These are phyloP conservation scores for Nakazawaea molendinolei DNA, from an alignment of 805 yeast genomes.

Conservation along the genomic window DNA sequence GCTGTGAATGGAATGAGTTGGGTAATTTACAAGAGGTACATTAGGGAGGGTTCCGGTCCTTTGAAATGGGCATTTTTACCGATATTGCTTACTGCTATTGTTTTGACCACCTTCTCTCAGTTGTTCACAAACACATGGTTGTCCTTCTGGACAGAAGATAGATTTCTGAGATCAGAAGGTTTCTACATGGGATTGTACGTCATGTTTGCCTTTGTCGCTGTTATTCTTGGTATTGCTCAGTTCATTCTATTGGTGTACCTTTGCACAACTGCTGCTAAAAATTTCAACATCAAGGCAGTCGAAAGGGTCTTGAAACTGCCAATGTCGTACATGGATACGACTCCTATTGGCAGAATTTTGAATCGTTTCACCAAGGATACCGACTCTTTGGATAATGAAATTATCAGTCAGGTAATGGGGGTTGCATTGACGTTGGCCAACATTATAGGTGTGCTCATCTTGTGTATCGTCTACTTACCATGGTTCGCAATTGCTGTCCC, in stretches of 20 bases:
- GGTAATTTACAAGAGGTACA: slow-evolving; percentile 37
- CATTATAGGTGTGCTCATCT: slow-evolving; percentile 55
- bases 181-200: slow-evolving; percentile 72
- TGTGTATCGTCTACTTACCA: slow-evolving; percentile 65
- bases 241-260: slow-evolving; percentile 41
- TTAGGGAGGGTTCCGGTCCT: slow-evolving; percentile 43
- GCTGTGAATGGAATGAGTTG: slow-evolving; percentile 42
- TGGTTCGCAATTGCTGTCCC: slow-evolving; percentile 66
- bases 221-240: slow-evolving; percentile 33
- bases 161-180: slow-evolving; percentile 40
- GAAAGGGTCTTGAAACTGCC: slow-evolving; percentile 63
- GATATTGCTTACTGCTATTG: slow-evolving; percentile 20
- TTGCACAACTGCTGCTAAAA: slow-evolving; percentile 44
- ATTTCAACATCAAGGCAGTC: slow-evolving; percentile 55
- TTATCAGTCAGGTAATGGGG: slow-evolving; percentile 62
- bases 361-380: slow-evolving; percentile 86
- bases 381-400: slow-evolving; percentile 72
- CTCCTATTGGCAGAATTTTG: slow-evolving; percentile 81
- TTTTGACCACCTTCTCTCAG: slow-evolving; percentile 21
- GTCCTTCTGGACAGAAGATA: slow-evolving; percentile 67
- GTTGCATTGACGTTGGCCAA: slow-evolving; percentile 44
- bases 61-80: slow-evolving; percentile 17
- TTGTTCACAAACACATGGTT: slow-evolving; percentile 67
- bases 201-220: slow-evolving; percentile 45
- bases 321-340: slow-evolving; percentile 75